phyloP scores from a whole-genome alignment of 371 early-diverging fungal species.

The Lichtheimia hyalospora region DNA sequence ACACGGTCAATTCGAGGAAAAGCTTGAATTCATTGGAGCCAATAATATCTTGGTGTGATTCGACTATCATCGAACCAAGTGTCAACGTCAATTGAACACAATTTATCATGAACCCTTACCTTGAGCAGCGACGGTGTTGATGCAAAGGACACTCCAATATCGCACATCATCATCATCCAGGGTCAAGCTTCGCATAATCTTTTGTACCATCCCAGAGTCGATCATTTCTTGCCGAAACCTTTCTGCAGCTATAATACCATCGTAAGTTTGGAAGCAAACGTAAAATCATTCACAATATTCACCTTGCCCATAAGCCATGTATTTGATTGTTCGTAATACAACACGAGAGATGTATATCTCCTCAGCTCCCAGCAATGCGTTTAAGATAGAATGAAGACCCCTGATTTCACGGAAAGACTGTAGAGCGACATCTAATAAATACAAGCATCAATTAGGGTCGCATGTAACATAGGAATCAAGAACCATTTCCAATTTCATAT shows the following conservation, averaged over 20 bases:
- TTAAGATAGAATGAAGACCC: slow-evolving; percentile 62
- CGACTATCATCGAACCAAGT: slow-evolving; percentile 17
- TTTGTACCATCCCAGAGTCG: slow-evolving; percentile 56
- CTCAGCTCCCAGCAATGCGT: slow-evolving; percentile 56
- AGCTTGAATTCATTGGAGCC: slow-evolving; percentile 37
- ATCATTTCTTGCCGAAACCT: slow-evolving; percentile 57
- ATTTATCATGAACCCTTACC: slow-evolving; percentile 14
- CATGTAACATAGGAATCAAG: no score
- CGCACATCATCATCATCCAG: slow-evolving; percentile 72
- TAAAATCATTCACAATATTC: neutral
- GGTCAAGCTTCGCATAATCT: slow-evolving; percentile 65
- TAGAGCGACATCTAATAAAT: slow-evolving; percentile 47
- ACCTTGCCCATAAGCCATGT: slow-evolving; percentile 67
- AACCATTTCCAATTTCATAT: neutral
- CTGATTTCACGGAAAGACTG: slow-evolving; percentile 58
- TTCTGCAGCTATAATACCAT: slow-evolving; percentile 8
- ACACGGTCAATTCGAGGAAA: slow-evolving; percentile 33
- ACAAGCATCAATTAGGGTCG: neutral
- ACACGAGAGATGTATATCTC: slow-evolving; percentile 74
- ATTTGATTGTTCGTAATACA: slow-evolving; percentile 70
- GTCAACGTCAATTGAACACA: neutral
- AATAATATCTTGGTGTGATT: slow-evolving; percentile 44
- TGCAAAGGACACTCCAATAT: slow-evolving; percentile 71
- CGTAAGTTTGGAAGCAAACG: neutral
- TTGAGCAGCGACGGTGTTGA: slow-evolving; percentile 52